These are phyloP conservation scores for Coemansia sp. DNA, from an alignment of 192 early-diverging fungal genomes.

Conservation along the genomic window DNA sequence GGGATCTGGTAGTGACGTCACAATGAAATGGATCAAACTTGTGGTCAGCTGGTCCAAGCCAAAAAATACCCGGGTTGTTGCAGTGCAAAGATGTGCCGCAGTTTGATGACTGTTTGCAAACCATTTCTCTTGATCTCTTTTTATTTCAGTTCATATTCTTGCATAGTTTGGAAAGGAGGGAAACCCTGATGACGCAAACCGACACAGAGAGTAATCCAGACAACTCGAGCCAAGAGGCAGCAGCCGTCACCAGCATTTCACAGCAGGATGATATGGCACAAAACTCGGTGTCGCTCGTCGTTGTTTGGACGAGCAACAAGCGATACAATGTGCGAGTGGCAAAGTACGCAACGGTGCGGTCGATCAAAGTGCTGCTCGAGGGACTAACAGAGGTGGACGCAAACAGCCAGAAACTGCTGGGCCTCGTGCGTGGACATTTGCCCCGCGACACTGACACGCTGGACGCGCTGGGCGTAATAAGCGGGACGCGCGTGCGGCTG, in stretches of 20 bases:
- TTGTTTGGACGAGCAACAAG: slow-evolving; percentile 37
- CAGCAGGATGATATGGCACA: slow-evolving; percentile 39
- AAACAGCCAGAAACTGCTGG: slow-evolving; percentile 69
- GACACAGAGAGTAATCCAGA: too few relatives aligned
- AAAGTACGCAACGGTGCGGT: slow-evolving; percentile 43
- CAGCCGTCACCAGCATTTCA: not conserved
- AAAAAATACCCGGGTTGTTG: too few relatives aligned
- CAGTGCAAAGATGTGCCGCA: too few relatives aligned
- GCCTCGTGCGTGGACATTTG: slow-evolving; percentile 64
- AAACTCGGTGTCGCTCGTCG: slow-evolving; percentile 29
- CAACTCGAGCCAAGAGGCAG: too few relatives aligned
- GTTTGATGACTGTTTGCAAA: too few relatives aligned
- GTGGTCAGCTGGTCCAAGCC: too few relatives aligned
- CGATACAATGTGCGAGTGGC: slow-evolving; percentile 33
- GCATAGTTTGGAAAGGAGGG: too few relatives aligned
- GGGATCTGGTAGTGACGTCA: too few relatives aligned
- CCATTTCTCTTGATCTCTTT: too few relatives aligned
- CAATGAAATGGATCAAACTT: too few relatives aligned
- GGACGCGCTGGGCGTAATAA: slow-evolving; percentile 17
- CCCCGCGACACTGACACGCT: slow-evolving; percentile 53
- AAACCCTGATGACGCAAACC: too few relatives aligned
- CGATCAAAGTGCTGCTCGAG: slow-evolving; percentile 50
- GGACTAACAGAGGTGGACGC: slow-evolving; percentile 67
- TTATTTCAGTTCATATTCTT: too few relatives aligned
- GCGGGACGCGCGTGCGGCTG: slow-evolving; percentile 34